A percentile compares a stretch with the other conserved stretches of the same genome.
These are phyloP conservation scores for Microcyclospora tardicrescens DNA, from an alignment of 2,329 filamentous ascomycete genomes.

Conservation along the genomic window DNA sequence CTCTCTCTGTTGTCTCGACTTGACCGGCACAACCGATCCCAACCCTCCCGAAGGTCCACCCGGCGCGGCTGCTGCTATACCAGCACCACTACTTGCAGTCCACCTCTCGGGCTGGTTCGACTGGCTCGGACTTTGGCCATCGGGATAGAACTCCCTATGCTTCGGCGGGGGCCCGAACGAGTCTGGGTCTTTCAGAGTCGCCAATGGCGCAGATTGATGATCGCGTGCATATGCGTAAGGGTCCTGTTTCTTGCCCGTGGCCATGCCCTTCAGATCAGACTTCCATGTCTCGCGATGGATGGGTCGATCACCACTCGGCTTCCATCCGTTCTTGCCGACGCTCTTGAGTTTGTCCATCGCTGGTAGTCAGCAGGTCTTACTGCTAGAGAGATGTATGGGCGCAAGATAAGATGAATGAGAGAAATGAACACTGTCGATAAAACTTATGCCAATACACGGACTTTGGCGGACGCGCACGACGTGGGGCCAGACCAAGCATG, in stretches of 20 bases:
- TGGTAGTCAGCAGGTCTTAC: background rate
- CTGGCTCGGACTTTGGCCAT: constrained; percentile 21
- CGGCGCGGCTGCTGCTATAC: constrained; percentile 10
- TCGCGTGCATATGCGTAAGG: constrained; percentile 30
- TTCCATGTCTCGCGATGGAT: constrained; percentile 44
- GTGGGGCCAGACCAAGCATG: too few species aligned
- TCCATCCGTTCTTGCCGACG: constrained; percentile 36
- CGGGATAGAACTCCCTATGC: constrained; percentile 37
- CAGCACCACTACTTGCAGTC: constrained; percentile 12
- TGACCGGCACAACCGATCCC: constrained; percentile 29
- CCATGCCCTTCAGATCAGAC: constrained; percentile 25
- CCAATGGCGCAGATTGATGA: constrained; percentile 50
- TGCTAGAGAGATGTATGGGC: too few species aligned
- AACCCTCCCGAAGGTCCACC: constrained; percentile 25
- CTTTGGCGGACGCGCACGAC: too few species aligned
- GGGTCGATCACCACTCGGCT: constrained; percentile 32
- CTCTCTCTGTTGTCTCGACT: constrained; percentile 23
- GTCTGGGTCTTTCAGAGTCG: constrained; percentile 54
- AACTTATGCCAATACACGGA: too few species aligned
- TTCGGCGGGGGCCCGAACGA: constrained; percentile 73
- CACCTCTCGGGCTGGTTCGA: constrained; percentile 16
- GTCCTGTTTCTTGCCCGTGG: constrained; percentile 35
- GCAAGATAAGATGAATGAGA: too few species aligned
- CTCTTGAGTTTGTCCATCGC: constrained; percentile 24
- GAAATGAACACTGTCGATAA: too few species aligned